phyloP scores from a whole-genome alignment of 768 basidiomycete species.

The Strobilomyces dryophilus region DNA sequence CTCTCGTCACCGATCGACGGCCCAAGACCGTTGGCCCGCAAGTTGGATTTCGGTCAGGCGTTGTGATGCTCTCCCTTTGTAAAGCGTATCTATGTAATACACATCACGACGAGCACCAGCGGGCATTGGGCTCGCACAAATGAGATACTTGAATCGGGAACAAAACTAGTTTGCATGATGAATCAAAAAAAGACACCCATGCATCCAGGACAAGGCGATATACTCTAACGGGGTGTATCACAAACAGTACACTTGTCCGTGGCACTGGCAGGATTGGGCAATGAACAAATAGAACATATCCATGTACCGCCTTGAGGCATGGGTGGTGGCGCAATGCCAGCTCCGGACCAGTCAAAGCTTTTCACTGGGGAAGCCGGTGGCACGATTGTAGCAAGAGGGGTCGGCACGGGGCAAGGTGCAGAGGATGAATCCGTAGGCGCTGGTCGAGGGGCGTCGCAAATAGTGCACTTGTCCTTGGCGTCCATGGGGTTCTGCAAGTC shows the following conservation, averaged over 20 bases:
- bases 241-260: constrained; percentile 49
- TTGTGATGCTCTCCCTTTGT: constrained; percentile 2
- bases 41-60: constrained; percentile 63
- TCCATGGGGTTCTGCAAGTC: constrained; percentile 36
- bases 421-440: constrained; percentile 16
- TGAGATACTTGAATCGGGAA: not conserved
- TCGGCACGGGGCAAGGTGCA: constrained; percentile 1
- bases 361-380: constrained; percentile 9
- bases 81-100: not conserved
- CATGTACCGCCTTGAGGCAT: constrained; percentile 28
- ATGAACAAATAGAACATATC: constrained; percentile 38
- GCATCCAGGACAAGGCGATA: constrained; percentile 7
- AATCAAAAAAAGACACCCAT: constrained; percentile 11
- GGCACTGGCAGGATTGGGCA: constrained; percentile 44
- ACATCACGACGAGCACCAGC: constrained; percentile 6
- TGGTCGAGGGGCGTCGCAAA: constrained; percentile 40
- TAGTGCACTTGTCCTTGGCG: constrained; percentile 40
- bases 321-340: constrained; percentile 31
- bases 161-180: constrained; percentile 1
- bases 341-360: constrained; percentile 38
- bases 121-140: not conserved
- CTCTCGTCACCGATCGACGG: constrained; percentile 51
- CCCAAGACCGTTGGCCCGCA: constrained; percentile 59
- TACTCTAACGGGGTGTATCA: constrained; percentile 37
- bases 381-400: not conserved